phyloP scores from a whole-genome alignment of 2,329 filamentous ascomycete species.

The Colletotrichum destructivum region DNA sequence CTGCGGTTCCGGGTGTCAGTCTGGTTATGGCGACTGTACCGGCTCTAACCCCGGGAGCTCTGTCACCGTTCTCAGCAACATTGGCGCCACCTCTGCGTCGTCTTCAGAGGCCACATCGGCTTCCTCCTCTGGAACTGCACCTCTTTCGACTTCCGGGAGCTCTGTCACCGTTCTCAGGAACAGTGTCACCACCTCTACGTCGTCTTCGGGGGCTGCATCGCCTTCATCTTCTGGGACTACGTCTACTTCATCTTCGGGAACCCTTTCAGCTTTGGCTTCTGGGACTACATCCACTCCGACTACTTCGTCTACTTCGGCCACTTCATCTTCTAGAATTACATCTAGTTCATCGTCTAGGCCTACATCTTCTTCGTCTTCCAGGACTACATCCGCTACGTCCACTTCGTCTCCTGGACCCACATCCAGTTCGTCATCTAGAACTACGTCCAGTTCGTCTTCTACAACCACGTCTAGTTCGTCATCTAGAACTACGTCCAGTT shows the following conservation, averaged over 20 bases:
- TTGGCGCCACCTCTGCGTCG: not conserved
- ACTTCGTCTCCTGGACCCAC: not conserved
- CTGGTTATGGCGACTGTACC: conserved; percentile 32
- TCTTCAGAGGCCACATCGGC: not conserved
- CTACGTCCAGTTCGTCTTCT: not conserved
- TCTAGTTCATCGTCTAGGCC: not conserved
- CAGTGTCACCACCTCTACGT: not conserved
- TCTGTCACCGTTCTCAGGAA: too few species aligned
- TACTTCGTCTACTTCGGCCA: not conserved
- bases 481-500: not conserved
- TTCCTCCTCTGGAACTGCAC: too few species aligned
- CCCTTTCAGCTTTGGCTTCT: not conserved
- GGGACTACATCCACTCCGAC: not conserved
- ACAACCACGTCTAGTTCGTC: too few species aligned
- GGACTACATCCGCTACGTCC: not conserved
- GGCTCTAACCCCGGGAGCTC: not conserved
- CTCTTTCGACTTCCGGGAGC: not conserved
- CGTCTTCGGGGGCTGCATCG: not conserved
- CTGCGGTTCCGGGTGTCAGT: conserved; percentile 43
- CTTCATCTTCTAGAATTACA: not conserved
- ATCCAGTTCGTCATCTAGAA: not conserved
- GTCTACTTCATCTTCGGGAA: not conserved
- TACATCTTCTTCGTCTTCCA: not conserved
- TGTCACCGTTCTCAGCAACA: not conserved
- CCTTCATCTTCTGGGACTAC: not conserved